phyloP scores from a whole-genome alignment of 73 alveolate species.

The Halteria grandinella region DNA sequence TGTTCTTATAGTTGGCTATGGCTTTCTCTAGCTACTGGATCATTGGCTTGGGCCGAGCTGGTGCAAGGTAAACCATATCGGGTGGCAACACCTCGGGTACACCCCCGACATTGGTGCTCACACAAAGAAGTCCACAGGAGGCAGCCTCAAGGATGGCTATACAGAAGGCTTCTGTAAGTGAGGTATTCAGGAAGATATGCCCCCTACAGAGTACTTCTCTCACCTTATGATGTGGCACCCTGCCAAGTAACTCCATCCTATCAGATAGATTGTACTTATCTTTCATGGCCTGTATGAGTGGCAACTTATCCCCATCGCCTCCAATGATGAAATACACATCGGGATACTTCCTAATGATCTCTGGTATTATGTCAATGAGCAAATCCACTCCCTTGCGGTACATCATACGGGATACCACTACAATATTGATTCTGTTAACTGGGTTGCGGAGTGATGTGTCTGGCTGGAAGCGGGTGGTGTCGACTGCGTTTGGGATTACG shows the following conservation, averaged over 20 bases:
- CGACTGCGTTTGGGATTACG: conserved; percentile 99
- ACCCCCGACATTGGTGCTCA: conserved; percentile 99
- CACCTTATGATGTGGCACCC: conserved; percentile 95
- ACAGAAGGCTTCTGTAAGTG: conserved; percentile 99
- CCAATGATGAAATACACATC: conserved; percentile 93
- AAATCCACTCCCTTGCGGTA: conserved; percentile 99
- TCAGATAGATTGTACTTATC: conserved; percentile 85
- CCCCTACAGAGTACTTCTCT: conserved; percentile 94
- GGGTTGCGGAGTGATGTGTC: conserved; percentile 90
- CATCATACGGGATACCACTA: conserved; percentile 95
- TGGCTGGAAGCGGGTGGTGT: conserved; percentile 93
- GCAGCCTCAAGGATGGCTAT: conserved; percentile 99
- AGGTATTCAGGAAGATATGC: conserved; percentile 97
- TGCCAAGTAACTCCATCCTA: conserved; percentile 93
- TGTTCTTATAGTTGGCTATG: conserved; percentile 64
- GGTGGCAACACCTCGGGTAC: conserved; percentile 99
- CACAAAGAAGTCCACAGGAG: conserved; percentile 97
- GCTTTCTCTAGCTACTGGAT: conserved; percentile 74
- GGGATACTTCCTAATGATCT: conserved; percentile 91
- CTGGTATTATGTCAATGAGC: conserved; percentile 97
- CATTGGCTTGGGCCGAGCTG: conserved; percentile 83
- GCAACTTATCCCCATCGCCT: conserved; percentile 99
- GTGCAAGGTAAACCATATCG: conserved; percentile 92
- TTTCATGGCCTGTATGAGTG: conserved; percentile 91
- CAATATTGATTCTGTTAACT: conserved; percentile 90